A percentile compares a stretch with the other conserved stretches of the same genome.
phyloP scores from a whole-genome alignment of 805 yeast genomes.

The Starmerella asiatica region DNA sequence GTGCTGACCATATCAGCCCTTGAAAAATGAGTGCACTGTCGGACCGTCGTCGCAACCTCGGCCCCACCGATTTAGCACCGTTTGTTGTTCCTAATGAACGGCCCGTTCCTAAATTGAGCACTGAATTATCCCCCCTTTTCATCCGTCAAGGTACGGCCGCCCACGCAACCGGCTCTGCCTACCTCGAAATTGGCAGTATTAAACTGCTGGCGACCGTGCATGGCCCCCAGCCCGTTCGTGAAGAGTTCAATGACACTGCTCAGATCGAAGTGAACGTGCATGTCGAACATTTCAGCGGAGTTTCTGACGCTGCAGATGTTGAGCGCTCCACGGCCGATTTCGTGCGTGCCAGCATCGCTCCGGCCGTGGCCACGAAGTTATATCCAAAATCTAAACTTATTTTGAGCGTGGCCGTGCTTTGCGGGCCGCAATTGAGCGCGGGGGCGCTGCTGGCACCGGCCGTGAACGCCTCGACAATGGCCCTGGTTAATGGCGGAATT shows the following conservation, averaged over 20 bases:
- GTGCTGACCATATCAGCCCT: too few species aligned
- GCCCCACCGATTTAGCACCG: constrained; percentile 57
- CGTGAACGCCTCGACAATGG: constrained; percentile 53
- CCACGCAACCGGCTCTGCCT: constrained; percentile 73
- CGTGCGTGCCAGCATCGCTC: constrained; percentile 38
- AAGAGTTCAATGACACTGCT: constrained; percentile 56
- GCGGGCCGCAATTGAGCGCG: constrained; percentile 27
- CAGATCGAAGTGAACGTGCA: constrained; percentile 47
- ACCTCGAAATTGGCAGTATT: constrained; percentile 51
- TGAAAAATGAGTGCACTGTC: constrained; percentile 23
- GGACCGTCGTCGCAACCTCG: constrained; percentile 78
- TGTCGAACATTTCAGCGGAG: constrained; percentile 40
- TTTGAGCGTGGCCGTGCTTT: constrained; percentile 54
- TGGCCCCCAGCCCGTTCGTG: constrained; percentile 81
- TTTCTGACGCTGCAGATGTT: constrained; percentile 23
- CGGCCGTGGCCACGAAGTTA: constrained; percentile 45
- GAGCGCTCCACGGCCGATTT: constrained; percentile 38
- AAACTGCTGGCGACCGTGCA: constrained; percentile 56
- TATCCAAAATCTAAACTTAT: constrained; percentile 89
- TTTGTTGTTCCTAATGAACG: constrained; percentile 30
- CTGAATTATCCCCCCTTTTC: constrained; percentile 34
- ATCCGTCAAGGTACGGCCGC: constrained; percentile 50
- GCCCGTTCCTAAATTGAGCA: constrained; percentile 15
- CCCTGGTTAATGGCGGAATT: constrained; percentile 73
- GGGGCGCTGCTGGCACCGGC: constrained; percentile 35